phyloP scores from a whole-genome alignment of 345 rosid species.

The Noccaea caerulescens region DNA sequence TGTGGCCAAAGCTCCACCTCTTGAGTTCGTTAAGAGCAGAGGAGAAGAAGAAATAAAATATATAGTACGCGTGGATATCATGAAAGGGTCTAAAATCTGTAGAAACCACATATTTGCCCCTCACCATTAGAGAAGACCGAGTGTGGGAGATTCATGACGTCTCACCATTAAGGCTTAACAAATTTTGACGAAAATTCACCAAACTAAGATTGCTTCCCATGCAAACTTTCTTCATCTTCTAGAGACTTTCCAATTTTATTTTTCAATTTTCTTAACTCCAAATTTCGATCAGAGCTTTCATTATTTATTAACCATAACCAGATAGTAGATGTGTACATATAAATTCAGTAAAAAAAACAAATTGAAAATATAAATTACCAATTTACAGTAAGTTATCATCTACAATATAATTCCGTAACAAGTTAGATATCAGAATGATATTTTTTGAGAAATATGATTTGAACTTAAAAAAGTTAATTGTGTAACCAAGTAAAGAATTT shows the following conservation, averaged over 20 bases:
- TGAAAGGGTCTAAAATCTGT: conserved; percentile 2
- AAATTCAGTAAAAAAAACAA: neutral
- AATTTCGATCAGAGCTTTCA: neutral
- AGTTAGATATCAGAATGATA: neutral
- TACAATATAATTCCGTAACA: neutral
- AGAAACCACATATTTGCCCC: conserved; percentile 1
- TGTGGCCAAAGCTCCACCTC: no score
- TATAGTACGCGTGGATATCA: neutral
- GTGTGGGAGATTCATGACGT: conserved; percentile 38
- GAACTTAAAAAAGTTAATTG: neutral
- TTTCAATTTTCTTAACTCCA: neutral
- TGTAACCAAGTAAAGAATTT: conserved; percentile 3
- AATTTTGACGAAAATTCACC: conserved; percentile 48
- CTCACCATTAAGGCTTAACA: conserved; percentile 44
- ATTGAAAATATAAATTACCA: neutral
- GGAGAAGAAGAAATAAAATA: neutral
- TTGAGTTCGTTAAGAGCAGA: no score
- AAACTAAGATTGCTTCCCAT: conserved; percentile 48
- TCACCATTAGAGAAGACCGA: conserved; percentile 33
- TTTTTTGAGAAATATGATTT: neutral
- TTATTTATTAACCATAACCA: conserved; percentile 2
- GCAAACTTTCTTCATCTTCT: conserved; percentile 46
- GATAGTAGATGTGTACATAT: neutral
- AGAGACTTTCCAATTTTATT: conserved; percentile 6
- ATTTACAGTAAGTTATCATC: neutral